Conservation (phyloP, 208 protist species). For the Trypanosomatidae sp. region DNA sequence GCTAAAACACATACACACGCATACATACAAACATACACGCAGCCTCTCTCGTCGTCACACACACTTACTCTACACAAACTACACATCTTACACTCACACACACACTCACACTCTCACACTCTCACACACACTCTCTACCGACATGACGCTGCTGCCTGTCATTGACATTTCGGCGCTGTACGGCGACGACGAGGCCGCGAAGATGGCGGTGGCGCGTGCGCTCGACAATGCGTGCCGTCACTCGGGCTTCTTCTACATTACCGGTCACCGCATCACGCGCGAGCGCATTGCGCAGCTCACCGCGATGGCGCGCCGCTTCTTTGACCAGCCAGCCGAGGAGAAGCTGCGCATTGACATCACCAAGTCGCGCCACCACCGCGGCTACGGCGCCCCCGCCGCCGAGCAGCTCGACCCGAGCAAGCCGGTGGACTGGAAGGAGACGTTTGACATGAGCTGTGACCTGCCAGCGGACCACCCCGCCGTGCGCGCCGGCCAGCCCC, state of each 20-base stretch:
- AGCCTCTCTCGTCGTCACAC: too few species aligned
- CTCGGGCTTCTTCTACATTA: conserved; percentile 81
- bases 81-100: not conserved
- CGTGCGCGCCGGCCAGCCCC: conserved; percentile 33
- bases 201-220: conserved; percentile 25
- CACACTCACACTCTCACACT: conserved; percentile 1
- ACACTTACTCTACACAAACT: too few species aligned
- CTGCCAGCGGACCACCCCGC: conserved; percentile 31
- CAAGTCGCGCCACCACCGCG: conserved; percentile 33
- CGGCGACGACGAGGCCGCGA: conserved; percentile 13
- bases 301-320: conserved; percentile 37
- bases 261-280: conserved; percentile 37
- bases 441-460: conserved; percentile 54
- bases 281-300: conserved; percentile 22
- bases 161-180: conserved; percentile 62
- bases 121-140: not conserved
- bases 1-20: too few species aligned
- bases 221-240: conserved; percentile 58
- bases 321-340: conserved; percentile 37
- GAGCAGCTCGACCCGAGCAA: conserved; percentile 40
- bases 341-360: conserved; percentile 60
- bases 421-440: conserved; percentile 53
- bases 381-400: conserved; percentile 29
- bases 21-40: too few species aligned
- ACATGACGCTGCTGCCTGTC: conserved; percentile 18